Conservation (phyloP, 306 rosid genomes). For the Rubus idaeus region DNA sequence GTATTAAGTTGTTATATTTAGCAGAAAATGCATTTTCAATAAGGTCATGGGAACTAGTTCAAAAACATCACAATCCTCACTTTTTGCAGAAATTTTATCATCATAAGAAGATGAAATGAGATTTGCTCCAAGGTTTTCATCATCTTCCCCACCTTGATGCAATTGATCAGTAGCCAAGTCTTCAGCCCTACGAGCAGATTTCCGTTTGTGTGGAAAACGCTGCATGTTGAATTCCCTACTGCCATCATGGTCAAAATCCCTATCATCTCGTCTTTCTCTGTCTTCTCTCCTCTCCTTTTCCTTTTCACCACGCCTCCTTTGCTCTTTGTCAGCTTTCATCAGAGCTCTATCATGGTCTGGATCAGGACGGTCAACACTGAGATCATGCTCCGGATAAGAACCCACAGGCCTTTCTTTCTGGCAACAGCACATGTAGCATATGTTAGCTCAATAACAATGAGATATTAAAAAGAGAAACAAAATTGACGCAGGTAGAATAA, state of each 20-base stretch:
- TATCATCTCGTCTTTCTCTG: conserved; percentile 74
- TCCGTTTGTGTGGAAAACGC: conserved; percentile 61
- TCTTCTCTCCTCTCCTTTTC: conserved; percentile 85
- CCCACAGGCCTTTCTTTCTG: conserved; percentile 75
- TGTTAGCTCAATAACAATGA: conserved; percentile 23
- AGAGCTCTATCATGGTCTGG: conserved; percentile 67
- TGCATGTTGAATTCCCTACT: conserved; percentile 61
- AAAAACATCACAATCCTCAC: conserved; percentile 49
- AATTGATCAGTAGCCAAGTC: conserved; percentile 69
- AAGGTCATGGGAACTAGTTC: neutral
- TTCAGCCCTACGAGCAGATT: conserved; percentile 60
- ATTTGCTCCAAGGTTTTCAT: conserved; percentile 63
- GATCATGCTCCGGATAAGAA: conserved; percentile 74
- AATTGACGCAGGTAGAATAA: neutral
- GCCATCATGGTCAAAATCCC: conserved; percentile 76
- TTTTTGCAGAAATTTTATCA: conserved; percentile 70
- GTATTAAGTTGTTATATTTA: neutral
- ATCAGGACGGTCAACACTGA: conserved; percentile 87
- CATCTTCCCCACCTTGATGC: conserved; percentile 65
- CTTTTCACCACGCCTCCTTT: conserved; percentile 75
- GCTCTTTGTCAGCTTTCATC: conserved; percentile 77
- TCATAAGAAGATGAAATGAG: conserved; percentile 67
- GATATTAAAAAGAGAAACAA: conserved; percentile 27
- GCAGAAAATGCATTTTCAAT: neutral
- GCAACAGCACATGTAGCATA: conserved; percentile 28